These are phyloP conservation scores for Aspergillus sp. DNA, from an alignment of 2,329 filamentous ascomycete species.

Conservation along the genomic window DNA sequence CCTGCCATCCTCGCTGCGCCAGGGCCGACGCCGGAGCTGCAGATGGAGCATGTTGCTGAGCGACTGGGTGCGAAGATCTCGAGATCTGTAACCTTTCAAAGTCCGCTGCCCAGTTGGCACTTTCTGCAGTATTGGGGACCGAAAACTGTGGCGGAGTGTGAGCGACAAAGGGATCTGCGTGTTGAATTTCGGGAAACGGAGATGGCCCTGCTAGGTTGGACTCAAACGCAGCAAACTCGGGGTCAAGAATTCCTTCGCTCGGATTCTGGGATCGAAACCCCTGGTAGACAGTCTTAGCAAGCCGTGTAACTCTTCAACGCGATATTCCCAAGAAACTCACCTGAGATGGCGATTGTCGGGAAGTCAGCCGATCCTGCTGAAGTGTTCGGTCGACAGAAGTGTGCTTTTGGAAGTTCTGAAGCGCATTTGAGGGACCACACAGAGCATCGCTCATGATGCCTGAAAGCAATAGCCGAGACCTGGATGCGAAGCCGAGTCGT, in stretches of 20 bases:
- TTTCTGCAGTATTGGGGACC: conserved; percentile 14
- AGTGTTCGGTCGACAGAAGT: conserved; percentile 62
- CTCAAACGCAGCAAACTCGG: conserved; percentile 67
- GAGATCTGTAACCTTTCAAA: conserved; percentile 43
- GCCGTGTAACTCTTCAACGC: neutral
- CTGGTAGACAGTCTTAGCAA: conserved; percentile 34
- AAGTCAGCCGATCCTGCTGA: conserved; percentile 65
- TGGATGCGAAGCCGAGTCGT: neutral
- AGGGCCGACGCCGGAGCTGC: conserved; percentile 28
- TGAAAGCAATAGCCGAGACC: neutral
- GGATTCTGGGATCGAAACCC: conserved; percentile 58
- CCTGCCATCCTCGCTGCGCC: conserved; percentile 50
- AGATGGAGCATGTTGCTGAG: conserved; percentile 44
- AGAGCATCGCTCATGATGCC: conserved; percentile 60
- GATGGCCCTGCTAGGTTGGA: conserved; percentile 24
- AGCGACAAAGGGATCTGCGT: conserved; percentile 23
- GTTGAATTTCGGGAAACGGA: conserved; percentile 33
- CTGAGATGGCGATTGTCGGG: conserved; percentile 51
- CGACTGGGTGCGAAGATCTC: conserved; percentile 36
- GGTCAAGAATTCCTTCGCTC: conserved; percentile 54
- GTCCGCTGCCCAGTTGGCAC: conserved; percentile 40
- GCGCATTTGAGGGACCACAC: conserved; percentile 70
- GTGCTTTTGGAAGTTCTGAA: conserved; percentile 70
- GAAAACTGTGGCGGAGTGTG: conserved; percentile 19
- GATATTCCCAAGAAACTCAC: conserved; percentile 32